A percentile compares a stretch with the other conserved stretches of the same genome.
These are phyloP conservation scores for Leptomonas seymouri DNA, from an alignment of 208 protist genomes.

Conservation along the genomic window DNA sequence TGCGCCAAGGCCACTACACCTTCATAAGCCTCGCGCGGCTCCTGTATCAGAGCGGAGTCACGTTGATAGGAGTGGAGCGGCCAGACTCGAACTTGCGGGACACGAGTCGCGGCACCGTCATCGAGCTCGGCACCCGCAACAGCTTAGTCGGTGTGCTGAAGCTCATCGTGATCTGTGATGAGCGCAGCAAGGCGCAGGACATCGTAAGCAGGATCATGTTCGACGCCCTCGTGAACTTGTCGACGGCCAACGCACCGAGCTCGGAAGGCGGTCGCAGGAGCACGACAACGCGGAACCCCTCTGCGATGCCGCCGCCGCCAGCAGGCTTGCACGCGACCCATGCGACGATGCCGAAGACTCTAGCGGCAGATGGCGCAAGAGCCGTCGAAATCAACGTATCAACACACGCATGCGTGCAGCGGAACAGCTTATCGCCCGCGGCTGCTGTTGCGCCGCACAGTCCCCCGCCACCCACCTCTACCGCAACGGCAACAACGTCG, in stretches of 20 bases:
- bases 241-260: slow-evolving; percentile 1
- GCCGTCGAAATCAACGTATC: not conserved
- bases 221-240: slow-evolving; percentile 25
- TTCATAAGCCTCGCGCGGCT: slow-evolving; percentile 36
- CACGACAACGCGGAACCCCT: not conserved
- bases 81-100: not conserved
- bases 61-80: slow-evolving; percentile 40
- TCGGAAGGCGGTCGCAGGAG: not conserved
- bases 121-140: slow-evolving; percentile 36
- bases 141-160: slow-evolving; percentile 31
- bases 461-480: slow-evolving; percentile 2
- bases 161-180: slow-evolving; percentile 45
- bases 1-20: slow-evolving; percentile 28
- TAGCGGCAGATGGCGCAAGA: not conserved
- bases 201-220: slow-evolving; percentile 19
- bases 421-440: not conserved
- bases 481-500: not conserved
- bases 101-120: slow-evolving; percentile 11
- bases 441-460: not conserved
- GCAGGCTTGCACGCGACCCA: slow-evolving; percentile 15
- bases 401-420: not conserved
- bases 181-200: slow-evolving; percentile 21
- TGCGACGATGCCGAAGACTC: slow-evolving; percentile 13
- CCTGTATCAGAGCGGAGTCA: slow-evolving; percentile 35
- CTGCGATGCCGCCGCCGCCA: slow-evolving; percentile 9